Conservation (phyloP, 2,329 filamentous ascomycete genomes). For the Penicillium sp. region DNA sequence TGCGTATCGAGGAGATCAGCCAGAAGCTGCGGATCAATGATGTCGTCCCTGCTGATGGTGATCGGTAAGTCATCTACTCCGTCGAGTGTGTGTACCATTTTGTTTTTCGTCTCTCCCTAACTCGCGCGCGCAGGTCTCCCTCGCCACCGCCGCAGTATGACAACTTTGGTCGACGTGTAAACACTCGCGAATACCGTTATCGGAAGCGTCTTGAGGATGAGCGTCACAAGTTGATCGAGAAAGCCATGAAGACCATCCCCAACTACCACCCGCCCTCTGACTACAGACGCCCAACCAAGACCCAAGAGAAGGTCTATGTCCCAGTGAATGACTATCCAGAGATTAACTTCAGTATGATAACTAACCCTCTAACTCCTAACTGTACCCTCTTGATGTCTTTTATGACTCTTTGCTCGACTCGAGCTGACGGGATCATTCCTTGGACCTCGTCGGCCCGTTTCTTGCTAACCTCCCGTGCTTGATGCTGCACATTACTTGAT, state of each 20-base stretch:
- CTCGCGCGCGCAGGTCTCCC: slow-evolving; percentile 61
- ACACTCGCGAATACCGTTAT: slow-evolving; percentile 97
- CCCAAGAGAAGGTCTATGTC: slow-evolving; percentile 99
- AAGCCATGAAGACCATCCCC: slow-evolving; percentile 98
- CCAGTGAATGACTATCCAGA: slow-evolving; percentile 99
- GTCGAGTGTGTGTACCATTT: no score
- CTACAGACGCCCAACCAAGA: slow-evolving; percentile 98
- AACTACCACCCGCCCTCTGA: slow-evolving; percentile 99
- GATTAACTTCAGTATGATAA: slow-evolving; percentile 99
- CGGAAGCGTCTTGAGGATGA: slow-evolving; percentile 97
- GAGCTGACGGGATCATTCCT: slow-evolving; percentile 32
- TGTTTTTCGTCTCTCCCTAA: slow-evolving; percentile 11
- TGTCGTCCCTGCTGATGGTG: slow-evolving; percentile 92
- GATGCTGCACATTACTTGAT: slow-evolving; percentile 27
- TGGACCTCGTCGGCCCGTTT: slow-evolving; percentile 36
- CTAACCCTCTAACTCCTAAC: slow-evolving; percentile 94
- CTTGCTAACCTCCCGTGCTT: slow-evolving; percentile 38
- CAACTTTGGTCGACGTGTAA: slow-evolving; percentile 98
- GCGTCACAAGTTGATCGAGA: slow-evolving; percentile 96
- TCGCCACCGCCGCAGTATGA: slow-evolving; percentile 97
- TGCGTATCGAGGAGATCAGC: slow-evolving; percentile 98
- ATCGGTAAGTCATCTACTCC: slow-evolving; percentile 61
- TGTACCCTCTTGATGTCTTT: slow-evolving; percentile 40
- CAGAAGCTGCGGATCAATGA: slow-evolving; percentile 99
- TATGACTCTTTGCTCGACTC: slow-evolving; percentile 40